Base-by-base conservation (phyloP, 805 yeast species). In the Saccharomyces paradoxus region DNA sequence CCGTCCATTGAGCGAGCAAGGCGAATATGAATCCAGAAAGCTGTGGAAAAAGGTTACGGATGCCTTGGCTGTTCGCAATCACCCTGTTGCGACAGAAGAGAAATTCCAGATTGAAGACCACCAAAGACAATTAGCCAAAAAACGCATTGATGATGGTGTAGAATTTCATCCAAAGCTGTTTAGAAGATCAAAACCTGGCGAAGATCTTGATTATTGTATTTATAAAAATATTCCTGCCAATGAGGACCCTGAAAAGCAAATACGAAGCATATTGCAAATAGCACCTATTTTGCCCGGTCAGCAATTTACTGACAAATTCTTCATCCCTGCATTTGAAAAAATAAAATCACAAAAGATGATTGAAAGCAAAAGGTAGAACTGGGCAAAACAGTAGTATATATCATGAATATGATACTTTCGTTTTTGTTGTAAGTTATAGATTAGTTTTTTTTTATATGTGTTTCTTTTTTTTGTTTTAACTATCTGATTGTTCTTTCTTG, bases 261-360 rank as follows among this genome's bases (percentile, higher is more conserved):
- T 77, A 51, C 74, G 77, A 54, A 77, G 81, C 51, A 76, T 90
- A 28, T 75, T 84, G 55, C 81, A 81, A 52, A 73, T 86, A 49
- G 88, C 84, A 22, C 97, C 97, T 2, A 80, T 91, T 47, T 70
- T 89, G 48, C 96, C 96, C 0, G 96, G 96, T 22, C 96, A 89
- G 65, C 62, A 73, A 50, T 82, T 83, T 63, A 79, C 82, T 22
- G 80, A 78, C 28, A 79, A 82, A 59, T 87, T 87, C 66, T 79
- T 80, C 49, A 79, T 81, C 32, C 89, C 94, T 13, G 94, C 89
- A 12, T 78, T 72, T 56, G 70, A 81, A 64, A 85, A 87, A 71
- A 65, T 71, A 55, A 65, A 63, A 53, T 44, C 66, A 13, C 68
- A 70, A 55, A 50, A 60, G 31, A 17, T 8, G 17, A 17, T 7